Percentiles rank a stretch among this genome's conserved stretches.
These are phyloP conservation scores for Zopfia rhizophila DNA, from an alignment of 2,329 filamentous ascomycete genomes.

Conservation along the genomic window DNA sequence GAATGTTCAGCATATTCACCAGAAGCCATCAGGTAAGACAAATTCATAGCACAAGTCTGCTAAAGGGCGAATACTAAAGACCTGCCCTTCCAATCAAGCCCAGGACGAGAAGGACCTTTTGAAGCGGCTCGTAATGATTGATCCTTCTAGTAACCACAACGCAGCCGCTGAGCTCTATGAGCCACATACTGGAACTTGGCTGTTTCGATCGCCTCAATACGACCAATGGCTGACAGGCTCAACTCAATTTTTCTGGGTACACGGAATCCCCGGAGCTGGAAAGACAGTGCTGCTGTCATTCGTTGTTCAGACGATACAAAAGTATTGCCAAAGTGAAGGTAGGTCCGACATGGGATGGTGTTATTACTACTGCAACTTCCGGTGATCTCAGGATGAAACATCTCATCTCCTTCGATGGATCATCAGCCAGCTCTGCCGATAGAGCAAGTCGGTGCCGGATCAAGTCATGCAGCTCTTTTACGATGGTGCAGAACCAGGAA, in stretches of 20 bases:
- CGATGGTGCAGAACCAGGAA: too few relatives aligned
- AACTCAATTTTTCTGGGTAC: conserved; percentile 4
- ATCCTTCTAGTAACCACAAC: conserved; percentile 14
- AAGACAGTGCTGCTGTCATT: conserved; percentile 14
- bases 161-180: conserved; percentile 1
- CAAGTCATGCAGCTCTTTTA: too few relatives aligned
- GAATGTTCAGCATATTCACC: too few relatives aligned
- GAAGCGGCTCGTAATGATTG: too few relatives aligned
- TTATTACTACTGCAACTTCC: conserved; percentile 21
- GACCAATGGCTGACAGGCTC: conserved; percentile 9
- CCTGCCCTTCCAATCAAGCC: too few relatives aligned
- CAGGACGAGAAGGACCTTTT: too few relatives aligned
- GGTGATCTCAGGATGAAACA: conserved; percentile 3
- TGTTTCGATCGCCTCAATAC: conserved; percentile 5
- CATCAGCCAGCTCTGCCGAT: conserved; percentile 13
- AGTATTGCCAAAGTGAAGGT: neutral
- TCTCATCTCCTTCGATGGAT: conserved; percentile 13
- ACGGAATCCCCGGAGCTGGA: conserved; percentile 13
- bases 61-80: too few relatives aligned
- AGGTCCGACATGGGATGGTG: neutral
- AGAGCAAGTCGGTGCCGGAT: too few relatives aligned
- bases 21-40: too few relatives aligned
- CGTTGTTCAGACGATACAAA: conserved; percentile 3
- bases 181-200: conserved; percentile 10
- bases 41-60: too few relatives aligned